Conservation (phyloP, 140 eudicot genomes). For the Bidens hawaiensis region DNA sequence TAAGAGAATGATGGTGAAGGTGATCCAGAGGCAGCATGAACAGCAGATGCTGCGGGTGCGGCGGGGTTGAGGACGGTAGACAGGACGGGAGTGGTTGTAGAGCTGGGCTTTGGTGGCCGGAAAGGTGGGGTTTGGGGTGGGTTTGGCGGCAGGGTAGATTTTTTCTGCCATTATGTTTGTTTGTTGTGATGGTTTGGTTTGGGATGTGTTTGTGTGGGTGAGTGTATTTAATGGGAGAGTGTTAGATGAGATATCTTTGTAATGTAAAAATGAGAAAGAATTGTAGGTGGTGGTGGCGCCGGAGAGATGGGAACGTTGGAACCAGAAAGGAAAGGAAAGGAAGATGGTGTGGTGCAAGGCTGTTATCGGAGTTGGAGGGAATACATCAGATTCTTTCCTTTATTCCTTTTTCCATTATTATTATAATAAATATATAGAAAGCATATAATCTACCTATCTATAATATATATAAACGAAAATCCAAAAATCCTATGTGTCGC, state of each 20-base stretch:
- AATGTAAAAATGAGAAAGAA: too few relatives aligned
- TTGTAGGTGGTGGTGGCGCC: conserved; percentile 7
- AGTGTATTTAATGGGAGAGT: not conserved
- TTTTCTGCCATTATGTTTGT: conserved; percentile 54
- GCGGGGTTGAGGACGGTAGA: too few relatives aligned
- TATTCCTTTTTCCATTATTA: not conserved
- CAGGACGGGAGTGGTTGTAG: too few relatives aligned
- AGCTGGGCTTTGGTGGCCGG: too few relatives aligned
- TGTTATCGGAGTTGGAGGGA: conserved; percentile 32
- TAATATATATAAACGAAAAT: too few relatives aligned
- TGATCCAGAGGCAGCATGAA: conserved; percentile 50
- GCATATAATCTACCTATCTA: too few relatives aligned
- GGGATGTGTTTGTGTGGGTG: not conserved
- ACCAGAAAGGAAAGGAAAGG: too few relatives aligned
- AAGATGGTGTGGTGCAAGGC: conserved; percentile 26
- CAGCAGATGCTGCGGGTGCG: conserved; percentile 72
- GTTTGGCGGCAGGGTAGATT: conserved; percentile 68
- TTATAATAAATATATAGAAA: too few relatives aligned
- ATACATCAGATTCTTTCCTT: conserved; percentile 17
- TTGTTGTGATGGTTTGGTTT: not conserved
- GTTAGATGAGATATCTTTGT: conserved; percentile 17
- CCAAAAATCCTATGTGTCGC: too few relatives aligned
- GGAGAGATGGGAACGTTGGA: too few relatives aligned
- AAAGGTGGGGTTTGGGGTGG: conserved; percentile 64
- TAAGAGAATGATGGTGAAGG: conserved; percentile 32